Conservation (phyloP, 306 rosid genomes). For the Cucumis hystrix region DNA sequence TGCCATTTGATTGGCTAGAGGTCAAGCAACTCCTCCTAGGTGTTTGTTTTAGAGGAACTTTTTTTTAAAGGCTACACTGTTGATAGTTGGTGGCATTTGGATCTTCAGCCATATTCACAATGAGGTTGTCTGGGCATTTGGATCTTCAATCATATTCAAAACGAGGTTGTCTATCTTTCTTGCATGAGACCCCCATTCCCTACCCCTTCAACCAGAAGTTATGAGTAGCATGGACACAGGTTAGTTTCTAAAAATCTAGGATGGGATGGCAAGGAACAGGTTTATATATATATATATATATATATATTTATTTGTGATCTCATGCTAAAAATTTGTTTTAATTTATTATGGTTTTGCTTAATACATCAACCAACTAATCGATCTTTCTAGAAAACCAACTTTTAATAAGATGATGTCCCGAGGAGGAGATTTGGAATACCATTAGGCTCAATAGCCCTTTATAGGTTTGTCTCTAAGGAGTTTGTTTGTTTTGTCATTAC, state of each 20-base stretch:
- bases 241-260: not conserved
- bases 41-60: not conserved
- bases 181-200: not conserved
- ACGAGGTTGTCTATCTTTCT: not conserved
- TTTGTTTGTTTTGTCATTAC: no score
- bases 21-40: not conserved
- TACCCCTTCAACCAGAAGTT: not conserved
- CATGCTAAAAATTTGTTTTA: not conserved
- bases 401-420: not conserved
- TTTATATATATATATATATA: not conserved
- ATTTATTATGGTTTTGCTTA: not conserved
- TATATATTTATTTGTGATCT: not conserved
- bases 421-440: not conserved
- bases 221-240: not conserved
- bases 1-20: not conserved
- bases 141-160: not conserved
- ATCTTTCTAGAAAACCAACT: not conserved
- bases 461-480: not conserved
- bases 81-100: not conserved
- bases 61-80: not conserved
- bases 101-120: not conserved
- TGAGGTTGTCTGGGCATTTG: not conserved
- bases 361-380: not conserved
- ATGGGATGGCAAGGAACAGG: not conserved
- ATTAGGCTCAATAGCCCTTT: not conserved